Percentiles rank a stretch among this genome's conserved stretches.
Evolutionary conservation across 148 eudicot genomes (phyloP).

Genomic region (Amaranthus cruentus): DNA sequence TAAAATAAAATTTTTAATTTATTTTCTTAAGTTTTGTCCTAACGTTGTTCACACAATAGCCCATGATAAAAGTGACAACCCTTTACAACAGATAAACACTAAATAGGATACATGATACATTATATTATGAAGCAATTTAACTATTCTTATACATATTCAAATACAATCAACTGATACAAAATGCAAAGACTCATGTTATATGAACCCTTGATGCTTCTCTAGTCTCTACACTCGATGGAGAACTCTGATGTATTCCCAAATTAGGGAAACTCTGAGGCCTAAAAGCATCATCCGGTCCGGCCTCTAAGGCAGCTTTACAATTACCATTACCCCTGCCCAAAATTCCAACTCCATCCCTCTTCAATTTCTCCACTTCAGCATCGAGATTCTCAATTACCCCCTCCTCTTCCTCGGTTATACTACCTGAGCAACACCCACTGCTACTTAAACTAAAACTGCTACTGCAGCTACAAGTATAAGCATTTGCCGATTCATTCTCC

Average conservation of each 20-base stretch:
- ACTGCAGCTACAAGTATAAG: slow-evolving; percentile 40
- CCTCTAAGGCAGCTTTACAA: slow-evolving; percentile 57
- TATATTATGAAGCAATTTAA: no score
- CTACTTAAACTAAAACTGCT: slow-evolving; percentile 41
- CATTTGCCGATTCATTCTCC: slow-evolving; percentile 35
- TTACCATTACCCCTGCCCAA: slow-evolving; percentile 25
- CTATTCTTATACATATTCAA: no score
- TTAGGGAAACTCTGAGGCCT: slow-evolving; percentile 85
- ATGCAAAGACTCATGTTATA: slow-evolving; percentile 28
- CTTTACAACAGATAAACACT: no score
- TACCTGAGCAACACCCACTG: slow-evolving; percentile 54
- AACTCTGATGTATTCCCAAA: slow-evolving; percentile 66
- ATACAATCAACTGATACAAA: neutral
- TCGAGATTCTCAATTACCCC: slow-evolving; percentile 24
- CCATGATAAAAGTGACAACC: neutral
- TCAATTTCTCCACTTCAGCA: slow-evolving; percentile 18
- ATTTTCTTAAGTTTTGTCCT: no score
- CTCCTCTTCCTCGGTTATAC: slow-evolving; percentile 64
- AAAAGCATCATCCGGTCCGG: slow-evolving; percentile 49
- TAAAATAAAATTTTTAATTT: no score
- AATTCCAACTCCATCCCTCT: slow-evolving; percentile 29
- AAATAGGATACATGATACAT: no score
- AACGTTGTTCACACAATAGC: no score
- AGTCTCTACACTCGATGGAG: slow-evolving; percentile 48
- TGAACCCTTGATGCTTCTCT: slow-evolving; percentile 25